Base-by-base conservation (phyloP, 768 basidiomycete species). In the Piloderma croceum region DNA sequence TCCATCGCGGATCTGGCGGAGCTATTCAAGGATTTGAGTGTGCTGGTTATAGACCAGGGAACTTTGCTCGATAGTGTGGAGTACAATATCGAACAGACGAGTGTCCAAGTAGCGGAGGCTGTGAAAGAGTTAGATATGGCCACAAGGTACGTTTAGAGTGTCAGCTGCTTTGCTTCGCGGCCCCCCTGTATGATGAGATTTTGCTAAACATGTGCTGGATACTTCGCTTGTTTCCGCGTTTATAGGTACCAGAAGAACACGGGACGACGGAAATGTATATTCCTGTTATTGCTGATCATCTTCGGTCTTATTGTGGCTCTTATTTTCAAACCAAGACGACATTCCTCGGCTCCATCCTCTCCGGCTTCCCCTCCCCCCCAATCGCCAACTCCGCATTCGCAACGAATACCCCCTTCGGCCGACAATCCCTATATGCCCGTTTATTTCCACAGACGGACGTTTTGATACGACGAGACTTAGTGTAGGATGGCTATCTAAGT, bases 11-110 rank as follows among this genome's bases (percentile, higher is more conserved):
- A 80, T 32, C 74, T 99, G 21, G 93, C 93, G 1, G 94, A 94
- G 54, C 74, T 99, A 37, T 99, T 99, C 75, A 91, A 94, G 54
- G 96, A 99, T 58, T 71, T 99, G 34, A 87, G 86, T 11, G 75
- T 76, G 24, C 77, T 99, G 41, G 90, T 99, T 44, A 97, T 98
- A 47, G 96, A 98, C 64, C 96, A 99, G 56, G 96, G 96, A 21
- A 97, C 94, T 21, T 76, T 99, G 23, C 73, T 98, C 41, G 96
- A 98, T 63, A 91, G 90, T 25, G 77, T 98, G 41, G 96, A 99
- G 63, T 99, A 90, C 65, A 99, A 99, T 59, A 87, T 99, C 38
- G 91, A 97, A 61, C 83, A 88, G 60, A 89, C 93, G 4, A 84
- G 84, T 13, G 76, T 76, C 23, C 79, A 90, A 38, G 73, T 93